Percentiles rank a stretch among this genome's conserved stretches.
Conservation (phyloP, 1,284 basidiomycete genomes). For the Fomitopsis palustris region DNA sequence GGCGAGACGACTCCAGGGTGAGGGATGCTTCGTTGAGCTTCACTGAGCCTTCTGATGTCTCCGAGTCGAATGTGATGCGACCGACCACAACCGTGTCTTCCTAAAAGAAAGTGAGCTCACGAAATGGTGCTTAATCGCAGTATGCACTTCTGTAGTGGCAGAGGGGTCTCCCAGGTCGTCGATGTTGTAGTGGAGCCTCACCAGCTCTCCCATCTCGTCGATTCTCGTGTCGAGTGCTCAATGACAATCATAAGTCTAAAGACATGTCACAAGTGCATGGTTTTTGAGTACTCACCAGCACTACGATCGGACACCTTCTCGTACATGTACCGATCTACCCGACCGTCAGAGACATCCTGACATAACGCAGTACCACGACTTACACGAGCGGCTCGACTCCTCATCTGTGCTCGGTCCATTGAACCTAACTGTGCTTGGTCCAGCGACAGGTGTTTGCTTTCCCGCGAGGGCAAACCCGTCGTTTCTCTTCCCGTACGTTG, state of each 20-base stretch:
- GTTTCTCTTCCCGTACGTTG: constrained; percentile 9
- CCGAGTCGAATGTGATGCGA: constrained; percentile 74
- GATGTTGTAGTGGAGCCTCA: constrained; percentile 69
- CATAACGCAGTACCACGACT: constrained; percentile 24
- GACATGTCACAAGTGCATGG: background rate
- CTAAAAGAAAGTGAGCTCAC: constrained; percentile 30
- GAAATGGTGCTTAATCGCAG: background rate
- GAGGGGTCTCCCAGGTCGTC: constrained; percentile 76
- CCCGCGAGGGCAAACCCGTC: constrained; percentile 19
- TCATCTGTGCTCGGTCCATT: constrained; percentile 41
- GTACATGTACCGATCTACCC: constrained; percentile 87
- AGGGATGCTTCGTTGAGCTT: constrained; percentile 77
- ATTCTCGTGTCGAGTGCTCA: constrained; percentile 80
- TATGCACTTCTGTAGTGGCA: constrained; percentile 63
- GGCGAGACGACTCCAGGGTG: constrained; percentile 78
- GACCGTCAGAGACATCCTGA: background rate
- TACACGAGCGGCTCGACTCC: constrained; percentile 49
- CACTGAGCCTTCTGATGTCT: constrained; percentile 44
- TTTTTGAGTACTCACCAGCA: constrained; percentile 51
- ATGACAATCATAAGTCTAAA: background rate
- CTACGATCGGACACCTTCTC: constrained; percentile 83
- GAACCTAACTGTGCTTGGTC: constrained; percentile 43
- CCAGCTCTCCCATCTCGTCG: constrained; percentile 75
- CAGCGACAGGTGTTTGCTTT: constrained; percentile 31
- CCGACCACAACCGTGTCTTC: constrained; percentile 79